phyloP scores from a whole-genome alignment of 2,329 filamentous ascomycete genomes.

The Aspergillus glaucus region DNA sequence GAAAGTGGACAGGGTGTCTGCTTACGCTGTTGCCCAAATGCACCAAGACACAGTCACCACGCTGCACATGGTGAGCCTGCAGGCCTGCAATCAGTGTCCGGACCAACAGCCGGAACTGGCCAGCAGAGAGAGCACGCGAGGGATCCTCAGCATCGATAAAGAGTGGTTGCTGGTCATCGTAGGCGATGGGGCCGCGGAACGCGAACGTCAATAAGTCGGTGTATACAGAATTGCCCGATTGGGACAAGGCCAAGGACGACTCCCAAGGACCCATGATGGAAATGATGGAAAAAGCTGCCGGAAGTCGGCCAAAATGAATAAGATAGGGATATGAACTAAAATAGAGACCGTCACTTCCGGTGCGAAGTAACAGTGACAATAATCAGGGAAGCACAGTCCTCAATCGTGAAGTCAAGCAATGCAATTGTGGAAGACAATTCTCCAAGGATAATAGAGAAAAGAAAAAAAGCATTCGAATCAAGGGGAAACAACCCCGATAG shows the following conservation, averaged over 20 bases:
- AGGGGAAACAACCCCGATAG: background rate
- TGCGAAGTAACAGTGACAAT: background rate
- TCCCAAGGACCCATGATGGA: slow-evolving; percentile 20
- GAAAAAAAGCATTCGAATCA: background rate
- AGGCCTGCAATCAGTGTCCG: slow-evolving; percentile 37
- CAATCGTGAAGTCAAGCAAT: too few relatives aligned
- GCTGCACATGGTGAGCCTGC: slow-evolving; percentile 30
- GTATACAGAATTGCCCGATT: slow-evolving; percentile 16
- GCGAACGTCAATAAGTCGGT: slow-evolving; percentile 39
- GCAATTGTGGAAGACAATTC: background rate
- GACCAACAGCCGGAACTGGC: slow-evolving; percentile 29
- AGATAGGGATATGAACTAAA: background rate
- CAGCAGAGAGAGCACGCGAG: slow-evolving; percentile 29
- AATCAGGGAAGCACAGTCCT: background rate
- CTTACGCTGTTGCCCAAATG: slow-evolving; percentile 39
- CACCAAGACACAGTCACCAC: slow-evolving; percentile 40
- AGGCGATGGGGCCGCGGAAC: slow-evolving; percentile 29
- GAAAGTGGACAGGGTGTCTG: background rate
- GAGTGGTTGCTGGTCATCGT: slow-evolving; percentile 33
- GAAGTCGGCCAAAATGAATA: background rate
- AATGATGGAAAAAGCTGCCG: slow-evolving; percentile 2
- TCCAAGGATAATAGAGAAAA: background rate
- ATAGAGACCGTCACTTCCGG: background rate
- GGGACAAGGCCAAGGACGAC: slow-evolving; percentile 13
- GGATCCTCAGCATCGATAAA: slow-evolving; percentile 40